These are phyloP conservation scores for Monosporascus cannonballus DNA, from an alignment of 2,329 filamentous ascomycete species.

Conservation along the genomic window DNA sequence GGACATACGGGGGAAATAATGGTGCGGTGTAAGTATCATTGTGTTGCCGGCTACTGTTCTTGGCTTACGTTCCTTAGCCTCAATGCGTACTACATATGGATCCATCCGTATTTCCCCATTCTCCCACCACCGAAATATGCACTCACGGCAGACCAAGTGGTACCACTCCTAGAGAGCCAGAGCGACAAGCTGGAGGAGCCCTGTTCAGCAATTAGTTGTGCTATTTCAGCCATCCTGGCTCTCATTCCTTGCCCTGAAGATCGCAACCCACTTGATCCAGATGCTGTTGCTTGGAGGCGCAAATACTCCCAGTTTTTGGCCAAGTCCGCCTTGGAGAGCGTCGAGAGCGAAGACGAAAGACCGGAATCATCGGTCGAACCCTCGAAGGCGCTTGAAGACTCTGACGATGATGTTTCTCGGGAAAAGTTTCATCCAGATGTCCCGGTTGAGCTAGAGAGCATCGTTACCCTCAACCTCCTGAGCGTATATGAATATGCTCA, in stretches of 20 bases:
- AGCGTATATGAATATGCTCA: slow-evolving; percentile 49
- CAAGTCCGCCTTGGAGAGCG: slow-evolving; percentile 39
- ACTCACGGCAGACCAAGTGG: slow-evolving; percentile 26
- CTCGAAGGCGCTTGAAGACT: slow-evolving; percentile 35
- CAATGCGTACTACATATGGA: slow-evolving; percentile 46
- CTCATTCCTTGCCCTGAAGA: slow-evolving; percentile 40
- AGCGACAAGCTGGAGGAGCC: slow-evolving; percentile 32
- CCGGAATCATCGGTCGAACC: slow-evolving; percentile 39
- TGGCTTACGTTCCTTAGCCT: slow-evolving; percentile 24
- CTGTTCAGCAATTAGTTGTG: slow-evolving; percentile 37
- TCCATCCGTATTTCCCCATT: slow-evolving; percentile 45
- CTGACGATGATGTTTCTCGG: slow-evolving; percentile 24
- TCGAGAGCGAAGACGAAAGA: slow-evolving; percentile 42
- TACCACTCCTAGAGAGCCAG: slow-evolving; percentile 29
- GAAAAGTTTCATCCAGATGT: slow-evolving; percentile 37
- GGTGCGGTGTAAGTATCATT: slow-evolving; percentile 31
- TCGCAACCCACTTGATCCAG: slow-evolving; percentile 26
- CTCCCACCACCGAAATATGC: slow-evolving; percentile 34
- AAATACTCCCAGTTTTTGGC: slow-evolving; percentile 43
- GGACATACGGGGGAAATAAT: slow-evolving; percentile 35
- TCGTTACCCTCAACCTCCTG: slow-evolving; percentile 41
- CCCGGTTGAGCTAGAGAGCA: slow-evolving; percentile 39
- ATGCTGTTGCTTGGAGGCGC: slow-evolving; percentile 37
- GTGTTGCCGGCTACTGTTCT: background rate
- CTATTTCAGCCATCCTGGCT: slow-evolving; percentile 41